Base-by-base conservation (phyloP, 805 yeast species). In the Candida adriatica region DNA sequence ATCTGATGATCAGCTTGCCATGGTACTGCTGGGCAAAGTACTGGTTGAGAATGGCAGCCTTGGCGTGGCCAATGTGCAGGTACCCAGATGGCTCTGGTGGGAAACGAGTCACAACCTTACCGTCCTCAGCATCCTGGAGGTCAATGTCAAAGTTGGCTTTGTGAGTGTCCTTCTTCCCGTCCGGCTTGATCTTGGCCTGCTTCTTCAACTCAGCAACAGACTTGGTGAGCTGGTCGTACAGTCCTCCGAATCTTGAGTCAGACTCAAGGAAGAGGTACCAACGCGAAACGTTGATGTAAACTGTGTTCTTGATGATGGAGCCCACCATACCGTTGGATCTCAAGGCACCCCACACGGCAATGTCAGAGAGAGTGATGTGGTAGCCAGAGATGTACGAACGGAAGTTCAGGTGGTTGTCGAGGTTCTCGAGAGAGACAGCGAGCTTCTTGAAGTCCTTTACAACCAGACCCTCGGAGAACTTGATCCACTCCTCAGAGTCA, bases 21-120 rank as follows among this genome's bases (percentile, higher is more conserved):
- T 92, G 82, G 71, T 90, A 92, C 55, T 75, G 81, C 49, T 85
- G 79, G 29, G 99, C 98, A 66, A 92, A 90, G 66, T 88, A 90
- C 63, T 92, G 92, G 67, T 92, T 92, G 57, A 92, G 73, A 37
- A 92, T 70, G 34, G 99, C 99, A 41, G 98, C 98, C 64, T 92
- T 92, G 39, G 95, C 98, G 58, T 92, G 99, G 48, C 99, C 99
- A 63, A 92, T 92, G 64, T 92, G 99, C 62, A 92, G 73, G 62
- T 88, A 92, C 65, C 99, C 99, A 64, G 95, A 84, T 39, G 99
- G 99, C 68, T 92, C 99, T 44, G 99, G 99, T 38, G 95, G 98
- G 77, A 92, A 92, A 66, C 99, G 82, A 33, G 98, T 94, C 33
- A 94, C 97, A 36, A 92, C 99, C 62, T 88, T 68, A 44, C 99